phyloP scores from a whole-genome alignment of 2,329 filamentous ascomycete genomes.

The Colletotrichum zoysiae region DNA sequence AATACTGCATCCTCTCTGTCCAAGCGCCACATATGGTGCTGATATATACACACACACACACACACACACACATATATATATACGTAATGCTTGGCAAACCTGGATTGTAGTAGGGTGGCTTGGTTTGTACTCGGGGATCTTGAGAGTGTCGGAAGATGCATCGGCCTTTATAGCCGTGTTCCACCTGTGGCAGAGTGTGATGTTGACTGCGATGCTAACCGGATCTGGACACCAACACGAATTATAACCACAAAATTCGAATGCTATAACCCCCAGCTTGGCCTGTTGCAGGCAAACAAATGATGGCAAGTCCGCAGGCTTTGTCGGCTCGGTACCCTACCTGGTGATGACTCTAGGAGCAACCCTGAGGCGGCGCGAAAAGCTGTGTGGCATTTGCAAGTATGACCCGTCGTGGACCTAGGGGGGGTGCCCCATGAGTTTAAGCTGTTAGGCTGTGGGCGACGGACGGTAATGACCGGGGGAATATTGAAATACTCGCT shows the following conservation, averaged over 20 bases:
- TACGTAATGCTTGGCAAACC: too few species aligned
- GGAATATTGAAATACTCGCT: background rate
- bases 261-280: background rate
- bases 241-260: background rate
- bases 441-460: slow-evolving; percentile 10
- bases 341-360: background rate
- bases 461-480: background rate
- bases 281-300: background rate
- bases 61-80: too few species aligned
- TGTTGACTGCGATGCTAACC: background rate
- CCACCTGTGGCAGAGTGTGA: background rate
- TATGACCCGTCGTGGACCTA: background rate
- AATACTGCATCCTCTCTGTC: background rate
- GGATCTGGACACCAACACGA: background rate
- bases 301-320: background rate
- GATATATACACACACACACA: background rate
- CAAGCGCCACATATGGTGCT: slow-evolving; percentile 1
- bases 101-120: background rate
- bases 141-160: background rate
- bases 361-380: slow-evolving; percentile 3
- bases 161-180: slow-evolving; percentile 1
- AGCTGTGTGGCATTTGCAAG: slow-evolving; percentile 14
- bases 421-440: slow-evolving; percentile 2
- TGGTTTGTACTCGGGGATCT: background rate
- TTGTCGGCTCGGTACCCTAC: background rate